phyloP scores from a whole-genome alignment of 805 yeast genomes.

The Yarrowia sp. region DNA sequence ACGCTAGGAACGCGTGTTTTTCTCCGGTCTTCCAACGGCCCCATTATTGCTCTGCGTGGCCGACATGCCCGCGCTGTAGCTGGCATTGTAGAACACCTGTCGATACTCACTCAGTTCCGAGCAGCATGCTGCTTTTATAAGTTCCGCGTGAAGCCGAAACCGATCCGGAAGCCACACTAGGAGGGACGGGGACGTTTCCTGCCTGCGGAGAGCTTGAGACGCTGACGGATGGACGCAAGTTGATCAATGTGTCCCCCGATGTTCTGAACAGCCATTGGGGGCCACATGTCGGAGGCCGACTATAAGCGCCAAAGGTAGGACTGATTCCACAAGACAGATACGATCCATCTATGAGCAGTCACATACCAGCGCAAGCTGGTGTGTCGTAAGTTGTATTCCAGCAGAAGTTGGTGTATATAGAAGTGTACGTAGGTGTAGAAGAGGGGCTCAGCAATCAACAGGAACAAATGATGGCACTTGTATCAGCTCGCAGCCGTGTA shows the following conservation, averaged over 20 bases:
- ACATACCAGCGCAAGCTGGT: neutral
- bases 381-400: neutral
- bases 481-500: too few relatives aligned
- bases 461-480: too few relatives aligned
- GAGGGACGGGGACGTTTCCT: conserved; percentile 5
- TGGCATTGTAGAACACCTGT: neutral
- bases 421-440: too few relatives aligned
- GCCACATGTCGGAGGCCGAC: conserved; percentile 19
- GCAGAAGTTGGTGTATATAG: neutral
- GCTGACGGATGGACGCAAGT: conserved; percentile 2
- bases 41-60: neutral
- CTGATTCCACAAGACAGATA: neutral
- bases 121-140: neutral
- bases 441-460: too few relatives aligned
- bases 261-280: neutral
- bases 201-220: conserved; percentile 7
- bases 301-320: neutral
- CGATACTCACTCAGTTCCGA: conserved; percentile 2
- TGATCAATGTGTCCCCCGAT: neutral
- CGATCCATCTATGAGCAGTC: neutral
- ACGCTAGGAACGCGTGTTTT: neutral
- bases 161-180: conserved; percentile 12
- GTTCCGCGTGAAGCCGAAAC: conserved; percentile 16
- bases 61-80: neutral
- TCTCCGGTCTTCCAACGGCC: conserved; percentile 5